A percentile compares a stretch with the other conserved stretches of the same genome.
Conservation (phyloP, 352 stramenopile species). For the Phytophthora multivora region DNA sequence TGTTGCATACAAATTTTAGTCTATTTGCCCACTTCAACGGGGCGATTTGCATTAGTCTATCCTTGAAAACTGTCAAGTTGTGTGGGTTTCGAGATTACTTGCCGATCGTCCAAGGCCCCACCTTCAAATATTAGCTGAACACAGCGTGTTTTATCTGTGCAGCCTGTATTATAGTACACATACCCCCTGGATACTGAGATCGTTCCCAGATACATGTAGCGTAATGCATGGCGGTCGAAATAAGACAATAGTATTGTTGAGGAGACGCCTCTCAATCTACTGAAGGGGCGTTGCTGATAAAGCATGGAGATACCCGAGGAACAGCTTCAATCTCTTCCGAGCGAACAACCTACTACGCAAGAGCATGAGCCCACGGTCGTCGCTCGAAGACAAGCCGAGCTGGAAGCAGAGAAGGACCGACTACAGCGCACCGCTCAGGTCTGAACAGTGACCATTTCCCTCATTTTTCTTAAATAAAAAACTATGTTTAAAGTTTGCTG, state of each 20-base stretch:
- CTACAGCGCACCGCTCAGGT: conserved; percentile 49
- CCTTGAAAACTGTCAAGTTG: conserved; percentile 2
- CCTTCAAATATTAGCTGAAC: background rate
- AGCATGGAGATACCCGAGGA: conserved; percentile 18
- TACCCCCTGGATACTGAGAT: too few species aligned
- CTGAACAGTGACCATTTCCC: background rate
- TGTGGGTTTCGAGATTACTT: background rate
- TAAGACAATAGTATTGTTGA: too few species aligned
- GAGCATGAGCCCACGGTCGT: conserved; percentile 23
- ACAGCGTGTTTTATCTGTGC: background rate
- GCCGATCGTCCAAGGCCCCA: background rate
- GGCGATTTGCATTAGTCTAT: conserved; percentile 3
- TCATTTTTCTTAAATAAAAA: background rate
- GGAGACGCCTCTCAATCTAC: too few species aligned
- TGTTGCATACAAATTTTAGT: background rate
- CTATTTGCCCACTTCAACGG: background rate
- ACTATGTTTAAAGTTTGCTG: background rate
- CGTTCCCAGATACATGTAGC: too few species aligned
- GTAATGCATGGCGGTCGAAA: too few species aligned
- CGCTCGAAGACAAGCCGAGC: conserved; percentile 33
- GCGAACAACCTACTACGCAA: conserved; percentile 10
- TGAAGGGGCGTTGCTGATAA: background rate
- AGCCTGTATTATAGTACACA: too few species aligned
- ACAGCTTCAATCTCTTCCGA: conserved; percentile 8
- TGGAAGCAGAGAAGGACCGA: conserved; percentile 40